phyloP scores from a whole-genome alignment of 192 early-diverging fungal species.

The Rhizophagus prolifer region DNA sequence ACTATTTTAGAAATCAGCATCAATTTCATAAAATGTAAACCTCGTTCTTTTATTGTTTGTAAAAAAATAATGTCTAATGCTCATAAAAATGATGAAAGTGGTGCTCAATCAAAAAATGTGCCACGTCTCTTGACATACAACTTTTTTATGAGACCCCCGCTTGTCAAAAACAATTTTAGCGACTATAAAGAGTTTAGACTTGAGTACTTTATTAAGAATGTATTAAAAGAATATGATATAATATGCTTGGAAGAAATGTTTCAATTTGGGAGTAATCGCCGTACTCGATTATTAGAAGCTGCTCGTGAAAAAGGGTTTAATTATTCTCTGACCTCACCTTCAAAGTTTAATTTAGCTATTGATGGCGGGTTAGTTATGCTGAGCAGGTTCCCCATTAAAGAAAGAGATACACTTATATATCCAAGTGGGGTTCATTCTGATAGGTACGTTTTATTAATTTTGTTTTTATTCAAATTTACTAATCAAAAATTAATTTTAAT shows the following conservation, averaged over 20 bases:
- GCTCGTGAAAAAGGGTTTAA: constrained; percentile 69
- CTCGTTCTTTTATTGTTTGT: not conserved
- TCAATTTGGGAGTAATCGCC: constrained; percentile 67
- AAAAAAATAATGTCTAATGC: not conserved
- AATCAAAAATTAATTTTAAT: not conserved
- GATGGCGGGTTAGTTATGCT: constrained; percentile 83
- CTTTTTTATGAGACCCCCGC: constrained; percentile 72
- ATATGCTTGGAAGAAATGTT: constrained; percentile 83
- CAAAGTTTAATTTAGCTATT: constrained; percentile 61
- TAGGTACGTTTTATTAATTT: constrained; percentile 46
- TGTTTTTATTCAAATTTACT: too few species aligned
- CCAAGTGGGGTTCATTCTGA: constrained; percentile 68
- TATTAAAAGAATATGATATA: constrained; percentile 75
- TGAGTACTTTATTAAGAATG: constrained; percentile 62
- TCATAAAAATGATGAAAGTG: not conserved
- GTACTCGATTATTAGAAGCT: constrained; percentile 52
- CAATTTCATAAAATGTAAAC: too few species aligned
- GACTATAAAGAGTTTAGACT: constrained; percentile 83
- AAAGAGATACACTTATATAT: constrained; percentile 58
- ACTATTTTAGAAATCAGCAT: too few species aligned
- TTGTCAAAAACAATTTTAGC: constrained; percentile 66
- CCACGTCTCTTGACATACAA: constrained; percentile 62
- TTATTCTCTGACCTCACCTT: constrained; percentile 58
- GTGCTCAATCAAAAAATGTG: not conserved
- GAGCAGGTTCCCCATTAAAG: constrained; percentile 67